Evolutionary conservation across 768 basidiomycete species (phyloP).

Genomic region (Pulveroboletus frians): DNA sequence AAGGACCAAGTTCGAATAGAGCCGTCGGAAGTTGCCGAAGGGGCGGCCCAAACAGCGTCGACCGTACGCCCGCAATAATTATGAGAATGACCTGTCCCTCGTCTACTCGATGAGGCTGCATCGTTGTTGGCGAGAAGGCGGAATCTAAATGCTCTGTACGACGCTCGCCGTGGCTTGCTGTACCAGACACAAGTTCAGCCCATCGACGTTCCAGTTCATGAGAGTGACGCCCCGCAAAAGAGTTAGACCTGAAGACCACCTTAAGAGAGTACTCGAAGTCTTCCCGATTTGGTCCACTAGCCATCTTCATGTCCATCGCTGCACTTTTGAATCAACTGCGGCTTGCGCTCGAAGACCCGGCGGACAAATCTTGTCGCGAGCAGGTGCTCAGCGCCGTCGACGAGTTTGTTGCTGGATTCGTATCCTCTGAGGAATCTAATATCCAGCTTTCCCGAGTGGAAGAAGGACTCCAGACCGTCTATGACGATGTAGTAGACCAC

Average conservation of each 20-base stretch:
- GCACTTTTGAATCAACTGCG: conserved; percentile 50
- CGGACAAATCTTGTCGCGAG: conserved; percentile 46
- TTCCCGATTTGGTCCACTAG: conserved; percentile 7
- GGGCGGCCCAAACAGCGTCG: background rate
- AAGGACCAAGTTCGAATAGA: conserved; percentile 20
- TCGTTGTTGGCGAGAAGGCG: conserved; percentile 37
- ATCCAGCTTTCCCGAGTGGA: conserved; percentile 48
- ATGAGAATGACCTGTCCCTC: too few relatives aligned
- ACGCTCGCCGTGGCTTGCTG: conserved; percentile 35
- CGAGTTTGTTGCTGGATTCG: conserved; percentile 48
- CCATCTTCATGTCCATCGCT: conserved; percentile 31
- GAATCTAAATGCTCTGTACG: conserved; percentile 39
- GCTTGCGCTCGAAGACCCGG: conserved; percentile 47
- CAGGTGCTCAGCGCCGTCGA: conserved; percentile 50
- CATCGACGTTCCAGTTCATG: too few relatives aligned
- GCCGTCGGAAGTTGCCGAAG: conserved; percentile 27
- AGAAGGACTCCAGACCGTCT: conserved; percentile 60
- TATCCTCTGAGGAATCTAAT: conserved; percentile 43
- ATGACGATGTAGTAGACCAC: conserved; percentile 62
- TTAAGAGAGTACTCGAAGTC: too few relatives aligned
- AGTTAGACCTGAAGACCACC: too few relatives aligned
- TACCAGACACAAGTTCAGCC: conserved; percentile 11
- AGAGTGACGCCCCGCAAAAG: too few relatives aligned
- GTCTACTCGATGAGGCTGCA: too few relatives aligned
- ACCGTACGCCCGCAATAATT: too few relatives aligned